Evolutionary conservation across 495 filamentous ascomycete species (phyloP), one percentile per base, ranked within the genome.

Genomic region (Aspergillus avenaceus): DNA sequence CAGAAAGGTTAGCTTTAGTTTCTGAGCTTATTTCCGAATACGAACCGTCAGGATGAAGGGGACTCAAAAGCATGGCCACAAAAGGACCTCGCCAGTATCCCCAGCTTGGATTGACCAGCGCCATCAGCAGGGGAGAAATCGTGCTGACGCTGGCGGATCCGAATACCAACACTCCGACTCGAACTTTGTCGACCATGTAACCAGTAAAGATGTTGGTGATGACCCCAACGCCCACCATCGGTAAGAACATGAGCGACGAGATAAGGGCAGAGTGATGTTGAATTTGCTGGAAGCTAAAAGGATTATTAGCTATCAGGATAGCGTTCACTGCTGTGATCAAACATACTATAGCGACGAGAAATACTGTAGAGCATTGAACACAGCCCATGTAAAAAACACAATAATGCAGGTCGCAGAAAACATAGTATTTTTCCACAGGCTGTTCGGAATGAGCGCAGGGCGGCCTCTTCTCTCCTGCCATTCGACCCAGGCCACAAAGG

Each of bases 31-130:
- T n/a, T n/a, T n/a, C n/a, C n/a, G n/a, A n/a, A n/a, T n/a, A n/a
- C n/a, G n/a, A n/a, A 36, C 65, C 61, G 52, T 81, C 79, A 7
- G 73, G 65, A 38, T 65, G 67, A 5, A 76, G 55, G 1, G 75
- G 70, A 32, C 64, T 55, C 5, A 59, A 16, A 21, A 34, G 47
- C 12, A 46, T 27, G 19, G 68, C 67, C 7, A 45, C 31, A 13
- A 68, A 66, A 1, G 57, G 51, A 12, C 18, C 52, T 13, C 19
- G 11, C 63, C 65, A 70, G 24, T 63, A 71, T 4, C 55, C 31
- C 47, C 51, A 58, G 13, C 41, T 19, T 0, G 53, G 38, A 6
- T 51, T 11, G 0, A 55, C 50, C 0, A 58, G 32, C 1, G 67
- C 68, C 65, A 72, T 70, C n/a, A 70, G 32, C 0, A 67, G 16